Evolutionary conservation across 2,329 filamentous ascomycete genomes (phyloP).

Genomic region (Teratosphaeriaceae sp.): DNA sequence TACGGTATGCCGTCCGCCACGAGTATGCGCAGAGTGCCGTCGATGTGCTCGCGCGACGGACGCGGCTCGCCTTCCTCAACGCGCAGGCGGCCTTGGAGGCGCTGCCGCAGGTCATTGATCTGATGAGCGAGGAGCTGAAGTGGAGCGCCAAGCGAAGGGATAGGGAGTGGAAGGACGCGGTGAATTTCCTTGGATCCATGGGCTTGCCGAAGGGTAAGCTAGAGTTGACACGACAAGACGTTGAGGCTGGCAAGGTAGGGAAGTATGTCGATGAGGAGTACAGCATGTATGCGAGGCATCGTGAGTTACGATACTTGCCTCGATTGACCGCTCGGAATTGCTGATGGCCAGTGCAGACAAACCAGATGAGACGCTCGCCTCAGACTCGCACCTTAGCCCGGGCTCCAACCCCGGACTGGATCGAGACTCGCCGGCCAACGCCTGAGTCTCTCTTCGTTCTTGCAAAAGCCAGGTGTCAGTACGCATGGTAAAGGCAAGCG

Average conservation of each 20-base stretch:
- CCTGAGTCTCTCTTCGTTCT: not conserved
- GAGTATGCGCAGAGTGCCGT: constrained; percentile 90
- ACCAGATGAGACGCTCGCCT: constrained; percentile 47
- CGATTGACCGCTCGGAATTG: not conserved
- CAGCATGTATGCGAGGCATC: constrained; percentile 43
- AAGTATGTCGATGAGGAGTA: constrained; percentile 45
- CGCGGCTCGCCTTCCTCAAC: constrained; percentile 81
- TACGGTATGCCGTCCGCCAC: constrained; percentile 78
- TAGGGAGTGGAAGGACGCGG: constrained; percentile 68
- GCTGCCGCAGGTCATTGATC: constrained; percentile 76
- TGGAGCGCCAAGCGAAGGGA: constrained; percentile 71
- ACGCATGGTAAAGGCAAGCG: not conserved
- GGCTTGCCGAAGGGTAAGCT: constrained; percentile 53
- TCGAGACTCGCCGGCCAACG: constrained; percentile 39
- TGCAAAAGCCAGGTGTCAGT: not conserved
- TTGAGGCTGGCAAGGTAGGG: constrained; percentile 49
- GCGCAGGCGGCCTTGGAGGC: constrained; percentile 85
- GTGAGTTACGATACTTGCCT: constrained; percentile 27
- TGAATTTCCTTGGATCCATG: constrained; percentile 55
- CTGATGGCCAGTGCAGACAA: constrained; percentile 41
- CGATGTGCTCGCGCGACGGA: constrained; percentile 80
- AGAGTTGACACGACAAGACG: constrained; percentile 49
- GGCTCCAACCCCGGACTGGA: constrained; percentile 40
- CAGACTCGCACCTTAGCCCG: constrained; percentile 39
- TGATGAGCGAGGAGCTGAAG: constrained; percentile 77